Base-by-base conservation (phyloP, 352 stramenopile species). In the Phytophthora cryptogea region DNA sequence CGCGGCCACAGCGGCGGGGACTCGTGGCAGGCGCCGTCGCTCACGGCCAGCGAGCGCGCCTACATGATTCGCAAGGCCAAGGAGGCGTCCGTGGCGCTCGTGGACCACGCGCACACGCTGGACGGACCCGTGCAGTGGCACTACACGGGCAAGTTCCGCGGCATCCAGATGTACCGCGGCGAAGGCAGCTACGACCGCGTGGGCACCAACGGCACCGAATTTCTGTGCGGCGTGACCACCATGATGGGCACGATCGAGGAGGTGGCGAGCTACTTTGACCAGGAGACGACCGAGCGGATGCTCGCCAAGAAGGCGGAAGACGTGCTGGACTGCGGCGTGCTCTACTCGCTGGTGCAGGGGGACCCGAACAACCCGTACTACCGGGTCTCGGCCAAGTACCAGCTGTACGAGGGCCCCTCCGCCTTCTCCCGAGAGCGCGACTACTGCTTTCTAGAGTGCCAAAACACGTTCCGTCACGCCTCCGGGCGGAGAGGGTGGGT, bases 131-230 rank as follows among this genome's bases (percentile, higher is more conserved):
- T 90, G 27, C 72, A 86, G 55, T 92, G 82, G 82, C 78, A 88
- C 32, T 90, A 89, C 66, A 87, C 78, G 27, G 82, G 82, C 52
- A 89, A 89, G 47, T 83, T 84, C 47, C 75, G 68, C 31, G 80
- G 80, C 40, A 90, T 92, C 54, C 80, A 89, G 41, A 92, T 92
- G 80, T 92, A 90, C 59, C 76, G 80, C n/a, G 82, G 82, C 26
- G 80, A 92, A 68, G 80, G 78, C 49, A 78, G 77, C 41, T 70
- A 74, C 42, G 67, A 76, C 37, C 61, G 63, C 37, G 47, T 50
- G 27, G 48, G 60, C 16, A 70, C 59, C 3, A 45, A 55, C n/a
- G 65, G 66, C 20, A 84, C 79, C 11, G 78, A 92, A 51, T 92
- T 81, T 54, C 52, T 92, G 6, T 92, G 82, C 56, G 82, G 82